Conservation (phyloP, 345 rosid genomes). For the Alliaria petiolata region DNA sequence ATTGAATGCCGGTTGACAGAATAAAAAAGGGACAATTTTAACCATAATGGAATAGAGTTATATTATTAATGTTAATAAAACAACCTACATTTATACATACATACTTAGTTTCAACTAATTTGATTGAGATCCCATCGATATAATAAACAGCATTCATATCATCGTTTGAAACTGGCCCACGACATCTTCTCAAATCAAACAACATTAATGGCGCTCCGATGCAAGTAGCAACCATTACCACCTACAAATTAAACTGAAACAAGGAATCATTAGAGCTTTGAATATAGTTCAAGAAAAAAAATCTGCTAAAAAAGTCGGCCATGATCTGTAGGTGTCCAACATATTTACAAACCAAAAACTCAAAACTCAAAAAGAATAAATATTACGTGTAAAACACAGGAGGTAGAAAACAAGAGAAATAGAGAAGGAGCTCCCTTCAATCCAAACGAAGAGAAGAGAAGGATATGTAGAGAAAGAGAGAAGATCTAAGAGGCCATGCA, state of each 20-base stretch:
- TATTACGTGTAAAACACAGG: neutral
- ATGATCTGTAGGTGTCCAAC: neutral
- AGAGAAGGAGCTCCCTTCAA: constrained; percentile 54
- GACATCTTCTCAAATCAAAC: neutral
- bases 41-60: no score
- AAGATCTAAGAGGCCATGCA: constrained; percentile 46
- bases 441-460: constrained; percentile 45
- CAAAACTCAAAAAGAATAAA: neutral
- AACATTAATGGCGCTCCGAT: neutral
- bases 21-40: no score
- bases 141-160: constrained; percentile 1
- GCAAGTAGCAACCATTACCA: neutral
- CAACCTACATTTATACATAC: neutral
- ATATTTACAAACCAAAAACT: neutral
- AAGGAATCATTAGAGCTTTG: neutral
- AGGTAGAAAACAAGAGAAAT: neutral
- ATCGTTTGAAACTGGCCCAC: neutral
- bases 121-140: neutral
- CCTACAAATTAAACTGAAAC: constrained; percentile 1
- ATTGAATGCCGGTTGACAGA: no score
- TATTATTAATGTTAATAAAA: no score
- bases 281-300: neutral
- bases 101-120: neutral
- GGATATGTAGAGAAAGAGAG: constrained; percentile 5
- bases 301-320: neutral